Base-by-base conservation (phyloP, 2,329 filamentous ascomycete genomes). In the Ceratocystis alfenasii region DNA sequence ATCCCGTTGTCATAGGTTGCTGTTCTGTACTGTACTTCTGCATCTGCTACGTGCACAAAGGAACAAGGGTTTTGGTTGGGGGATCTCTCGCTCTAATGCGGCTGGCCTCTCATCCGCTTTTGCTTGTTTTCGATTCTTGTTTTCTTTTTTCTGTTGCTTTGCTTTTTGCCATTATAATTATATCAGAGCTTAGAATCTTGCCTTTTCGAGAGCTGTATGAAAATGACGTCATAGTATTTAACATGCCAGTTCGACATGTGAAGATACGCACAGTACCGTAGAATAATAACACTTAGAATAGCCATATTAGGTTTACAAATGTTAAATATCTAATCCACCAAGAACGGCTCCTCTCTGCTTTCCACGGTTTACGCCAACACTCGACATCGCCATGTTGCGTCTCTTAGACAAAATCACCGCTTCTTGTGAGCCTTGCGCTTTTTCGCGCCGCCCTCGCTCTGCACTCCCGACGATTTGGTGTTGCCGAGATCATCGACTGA, bases 381-480 rank as follows among this genome's bases (percentile, higher is more conserved):
- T 12, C 20, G 17, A 53, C 10, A 53, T 2, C 15, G 48, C 48
- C 8, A 28, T 28, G 36, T 12, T 41, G 48, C 28, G n/a, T 59
- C 33, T 2, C 3, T 36, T 8, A 1, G n/a, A 12, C 6, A 8
- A 17, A 8, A 63, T 63, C 61, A 83, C 74, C 77, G 79, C 77
- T 83, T 83, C 77, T 79, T 83, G 71, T 74, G 75, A 8, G 44
- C 65, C 75, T 78, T 82, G 69, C 80, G 74, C 76, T 81, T 83
- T 75, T 76, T 81, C 64, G 78, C 74, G 76, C 77, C 80, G 66
- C 74, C 74, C 69, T 63, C 44, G 12, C 75, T 74, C 71, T 80
- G 77, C 45, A 76, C 72, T 60, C 81, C 79, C 20, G 78, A 79
- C 3, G 79, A 72, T 76, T 82, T 83, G 67, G 76, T 77, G 73